Evolutionary conservation across 371 early-diverging fungal species (phyloP).

Genomic region (Actinomortierella wolfii): DNA sequence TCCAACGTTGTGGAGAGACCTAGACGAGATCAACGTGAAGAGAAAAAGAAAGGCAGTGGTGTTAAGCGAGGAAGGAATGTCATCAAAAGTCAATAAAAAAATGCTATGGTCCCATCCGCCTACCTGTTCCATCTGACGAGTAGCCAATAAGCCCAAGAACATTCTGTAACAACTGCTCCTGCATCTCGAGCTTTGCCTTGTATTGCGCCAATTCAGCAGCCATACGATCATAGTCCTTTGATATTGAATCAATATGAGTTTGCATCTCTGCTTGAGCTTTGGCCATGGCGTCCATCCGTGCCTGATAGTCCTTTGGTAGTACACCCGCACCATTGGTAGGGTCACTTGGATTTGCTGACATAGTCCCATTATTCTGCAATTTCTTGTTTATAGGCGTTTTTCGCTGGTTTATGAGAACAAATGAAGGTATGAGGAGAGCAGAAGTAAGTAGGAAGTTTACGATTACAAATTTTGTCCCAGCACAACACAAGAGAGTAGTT

Average conservation of each 20-base stretch:
- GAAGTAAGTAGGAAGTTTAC: neutral
- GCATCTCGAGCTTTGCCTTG: slow-evolving; percentile 19
- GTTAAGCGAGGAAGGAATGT: too few species aligned
- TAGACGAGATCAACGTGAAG: too few species aligned
- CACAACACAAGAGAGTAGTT: too few species aligned
- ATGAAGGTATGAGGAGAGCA: neutral
- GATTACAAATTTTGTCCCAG: neutral
- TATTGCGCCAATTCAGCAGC: slow-evolving; percentile 22
- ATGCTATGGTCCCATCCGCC: too few species aligned
- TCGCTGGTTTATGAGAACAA: slow-evolving; percentile 15
- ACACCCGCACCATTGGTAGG: neutral
- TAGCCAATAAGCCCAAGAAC: slow-evolving; percentile 29
- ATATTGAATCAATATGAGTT: too few species aligned
- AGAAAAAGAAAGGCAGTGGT: too few species aligned
- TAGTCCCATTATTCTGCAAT: neutral
- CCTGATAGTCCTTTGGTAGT: slow-evolving; percentile 29
- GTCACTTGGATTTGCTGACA: slow-evolving; percentile 24
- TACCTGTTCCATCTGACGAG: neutral
- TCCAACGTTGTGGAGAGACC: too few species aligned
- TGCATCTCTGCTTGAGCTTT: slow-evolving; percentile 16
- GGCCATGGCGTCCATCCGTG: slow-evolving; percentile 24
- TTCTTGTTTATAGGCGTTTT: slow-evolving; percentile 40
- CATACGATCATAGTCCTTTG: slow-evolving; percentile 8
- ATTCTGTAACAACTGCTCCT: slow-evolving; percentile 28
- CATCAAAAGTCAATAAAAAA: too few species aligned